A percentile compares a stretch with the other conserved stretches of the same genome.
phyloP scores from a whole-genome alignment of 257 asterid species.

The Ajuga chamaepitys region DNA sequence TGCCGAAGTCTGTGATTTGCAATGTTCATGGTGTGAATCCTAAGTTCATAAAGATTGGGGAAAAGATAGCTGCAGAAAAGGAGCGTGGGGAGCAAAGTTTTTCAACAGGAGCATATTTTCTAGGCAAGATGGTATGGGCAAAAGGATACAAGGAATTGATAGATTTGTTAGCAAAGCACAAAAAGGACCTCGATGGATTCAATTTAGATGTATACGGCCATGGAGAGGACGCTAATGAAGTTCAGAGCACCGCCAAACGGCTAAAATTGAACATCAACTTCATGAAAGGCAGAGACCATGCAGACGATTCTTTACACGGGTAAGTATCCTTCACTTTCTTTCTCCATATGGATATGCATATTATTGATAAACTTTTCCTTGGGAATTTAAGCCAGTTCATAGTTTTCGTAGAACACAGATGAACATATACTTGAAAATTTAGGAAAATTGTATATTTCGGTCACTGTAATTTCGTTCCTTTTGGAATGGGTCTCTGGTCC shows the following conservation, averaged over 20 bases:
- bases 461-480: too few relatives aligned
- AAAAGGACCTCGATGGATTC: conserved; percentile 75
- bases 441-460: too few relatives aligned
- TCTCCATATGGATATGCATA: background rate
- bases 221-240: conserved; percentile 97
- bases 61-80: conserved; percentile 71
- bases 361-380: background rate
- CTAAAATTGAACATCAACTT: conserved; percentile 77
- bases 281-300: conserved; percentile 97
- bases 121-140: conserved; percentile 99
- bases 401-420: too few relatives aligned
- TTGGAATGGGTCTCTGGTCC: too few relatives aligned
- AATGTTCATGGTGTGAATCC: conserved; percentile 98
- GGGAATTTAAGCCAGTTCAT: background rate
- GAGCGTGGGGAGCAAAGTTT: conserved; percentile 74
- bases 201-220: conserved; percentile 89
- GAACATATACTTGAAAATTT: too few relatives aligned
- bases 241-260: conserved; percentile 75
- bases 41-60: conserved; percentile 80
- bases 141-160: conserved; percentile 93
- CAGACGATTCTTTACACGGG: conserved; percentile 92
- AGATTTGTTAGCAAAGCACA: conserved; percentile 73
- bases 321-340: conserved; percentile 24
- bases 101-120: conserved; percentile 92
- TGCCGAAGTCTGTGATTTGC: conserved; percentile 80